Evolutionary conservation across 1,139 yeast genomes (phyloP).

Genomic region (Kurtzmaniella natalensis): DNA sequence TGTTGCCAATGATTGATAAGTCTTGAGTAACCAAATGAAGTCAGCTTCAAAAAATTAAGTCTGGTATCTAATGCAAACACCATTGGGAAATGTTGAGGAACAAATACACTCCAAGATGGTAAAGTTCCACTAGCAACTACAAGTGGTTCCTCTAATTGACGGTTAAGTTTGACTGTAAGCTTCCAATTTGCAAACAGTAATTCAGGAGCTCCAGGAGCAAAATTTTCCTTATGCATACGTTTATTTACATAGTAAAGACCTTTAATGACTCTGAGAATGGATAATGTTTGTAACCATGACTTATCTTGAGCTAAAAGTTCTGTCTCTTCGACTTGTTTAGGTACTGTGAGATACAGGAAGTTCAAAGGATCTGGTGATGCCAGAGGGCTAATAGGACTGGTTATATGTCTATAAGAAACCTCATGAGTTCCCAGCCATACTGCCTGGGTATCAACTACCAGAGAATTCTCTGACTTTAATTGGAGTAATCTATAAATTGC

Average conservation of each 20-base stretch:
- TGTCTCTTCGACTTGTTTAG: conserved; percentile 5
- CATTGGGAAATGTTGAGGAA: conserved; percentile 74
- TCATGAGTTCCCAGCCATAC: conserved; percentile 58
- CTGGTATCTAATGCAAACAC: conserved; percentile 83
- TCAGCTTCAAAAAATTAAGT: conserved; percentile 72
- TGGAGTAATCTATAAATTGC: conserved; percentile 61
- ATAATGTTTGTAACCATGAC: conserved; percentile 24
- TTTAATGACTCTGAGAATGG: conserved; percentile 53
- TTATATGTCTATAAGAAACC: conserved; percentile 39
- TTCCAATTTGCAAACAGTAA: conserved; percentile 66
- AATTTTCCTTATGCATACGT: conserved; percentile 5
- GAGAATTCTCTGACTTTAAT: conserved; percentile 27
- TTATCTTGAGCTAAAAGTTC: conserved; percentile 4
- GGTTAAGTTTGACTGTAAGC: conserved; percentile 76
- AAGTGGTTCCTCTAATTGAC: conserved; percentile 87
- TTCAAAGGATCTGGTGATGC: background rate
- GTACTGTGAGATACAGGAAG: too few relatives aligned
- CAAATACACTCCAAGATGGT: conserved; percentile 79
- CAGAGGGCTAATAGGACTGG: background rate
- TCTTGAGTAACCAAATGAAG: conserved; percentile 90
- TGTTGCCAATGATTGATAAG: conserved; percentile 76
- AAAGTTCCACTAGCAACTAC: conserved; percentile 83
- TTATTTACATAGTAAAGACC: conserved; percentile 47
- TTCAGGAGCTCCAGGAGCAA: conserved; percentile 10
- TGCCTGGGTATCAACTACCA: conserved; percentile 27